Base-by-base conservation (phyloP, 371 early-diverging fungal species). In the Rhizopus microsporus region DNA sequence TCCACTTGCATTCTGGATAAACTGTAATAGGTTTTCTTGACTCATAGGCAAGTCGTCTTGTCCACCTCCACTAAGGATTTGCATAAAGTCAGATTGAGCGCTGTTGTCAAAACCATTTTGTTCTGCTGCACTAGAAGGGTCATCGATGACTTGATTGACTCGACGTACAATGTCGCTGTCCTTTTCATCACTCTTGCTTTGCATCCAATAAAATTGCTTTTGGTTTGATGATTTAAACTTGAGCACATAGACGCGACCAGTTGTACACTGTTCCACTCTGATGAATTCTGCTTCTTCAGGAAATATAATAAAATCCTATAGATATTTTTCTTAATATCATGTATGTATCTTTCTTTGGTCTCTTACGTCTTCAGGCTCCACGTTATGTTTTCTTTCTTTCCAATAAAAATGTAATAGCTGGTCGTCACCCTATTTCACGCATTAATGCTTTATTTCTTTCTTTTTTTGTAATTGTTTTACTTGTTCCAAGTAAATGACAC, bases 121-220 rank as follows among this genome's bases (percentile, higher is more conserved):
- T 32, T 62, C 60, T 4, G 67, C 35, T 33, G 65, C 81, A 34
- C 67, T 70, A 34, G 72, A 63, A 58, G 81, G 82, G 63, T 86
- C 80, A 56, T 83, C 83, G 56, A 89, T 83, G 52, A 85, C 68
- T 35, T 71, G 64, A 59, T 88, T 87, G 29, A 86, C 80, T 42
- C 75, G 70, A 5, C 56, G 65, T 51, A 77, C 69, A 23, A 80
- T 49, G 54, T 82, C 84, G 34, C 73, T 76, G 55, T 88, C 88
- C 57, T 78, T 74, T 13, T 78, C 80, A 29, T 71, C 76, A 48
- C 82, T 79, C 34, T 80, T 72, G 52, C 81, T 86, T 63, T 93
- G 93, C 78, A 91, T 85, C 93, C 93, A 93, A 57, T 89, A 91
- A 69, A 93, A 92, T 43, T 82, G 67, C 38, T 86, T 83, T 66